These are phyloP conservation scores for Paecilomyces dactylethromorphus DNA, from an alignment of 2,329 filamentous ascomycete genomes.

Conservation along the genomic window DNA sequence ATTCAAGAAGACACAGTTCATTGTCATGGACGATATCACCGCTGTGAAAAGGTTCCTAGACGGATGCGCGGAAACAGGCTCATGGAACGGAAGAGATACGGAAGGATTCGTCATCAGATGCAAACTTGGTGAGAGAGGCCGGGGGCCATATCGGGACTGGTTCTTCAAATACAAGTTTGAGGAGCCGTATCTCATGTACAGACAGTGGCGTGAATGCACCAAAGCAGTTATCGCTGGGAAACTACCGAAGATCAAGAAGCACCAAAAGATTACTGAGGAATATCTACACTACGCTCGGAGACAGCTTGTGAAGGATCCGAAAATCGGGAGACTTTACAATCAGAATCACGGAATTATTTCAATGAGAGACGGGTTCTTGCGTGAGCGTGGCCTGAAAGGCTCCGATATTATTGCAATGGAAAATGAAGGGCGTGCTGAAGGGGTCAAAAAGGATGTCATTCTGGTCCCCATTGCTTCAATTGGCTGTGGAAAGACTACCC, in stretches of 20 bases:
- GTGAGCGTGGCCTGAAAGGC: conserved; percentile 75
- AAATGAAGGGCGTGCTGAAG: conserved; percentile 41
- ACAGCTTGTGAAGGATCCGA: conserved; percentile 62
- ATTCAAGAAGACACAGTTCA: conserved; percentile 79
- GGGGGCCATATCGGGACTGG: conserved; percentile 71
- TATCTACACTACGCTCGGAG: conserved; percentile 77
- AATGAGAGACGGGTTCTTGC: conserved; percentile 80
- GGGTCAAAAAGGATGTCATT: conserved; percentile 63
- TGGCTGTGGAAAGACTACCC: conserved; percentile 93
- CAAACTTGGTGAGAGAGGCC: conserved; percentile 51
- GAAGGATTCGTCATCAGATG: conserved; percentile 97
- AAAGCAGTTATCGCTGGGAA: conserved; percentile 76
- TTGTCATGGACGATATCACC: conserved; percentile 67
- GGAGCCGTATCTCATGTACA: conserved; percentile 97
- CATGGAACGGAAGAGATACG: conserved; percentile 84
- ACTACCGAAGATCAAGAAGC: conserved; percentile 74
- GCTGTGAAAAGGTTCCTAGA: conserved; percentile 77
- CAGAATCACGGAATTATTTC: conserved; percentile 92
- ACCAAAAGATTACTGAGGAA: conserved; percentile 80
- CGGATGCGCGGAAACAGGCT: conserved; percentile 76
- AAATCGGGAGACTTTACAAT: conserved; percentile 65
- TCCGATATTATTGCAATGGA: conserved; percentile 77
- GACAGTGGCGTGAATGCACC: conserved; percentile 96
- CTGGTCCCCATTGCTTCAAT: conserved; percentile 90
- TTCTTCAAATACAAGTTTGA: conserved; percentile 99